phyloP scores from a whole-genome alignment of 176 grass and related monocot species.

The Olyra latifolia region DNA sequence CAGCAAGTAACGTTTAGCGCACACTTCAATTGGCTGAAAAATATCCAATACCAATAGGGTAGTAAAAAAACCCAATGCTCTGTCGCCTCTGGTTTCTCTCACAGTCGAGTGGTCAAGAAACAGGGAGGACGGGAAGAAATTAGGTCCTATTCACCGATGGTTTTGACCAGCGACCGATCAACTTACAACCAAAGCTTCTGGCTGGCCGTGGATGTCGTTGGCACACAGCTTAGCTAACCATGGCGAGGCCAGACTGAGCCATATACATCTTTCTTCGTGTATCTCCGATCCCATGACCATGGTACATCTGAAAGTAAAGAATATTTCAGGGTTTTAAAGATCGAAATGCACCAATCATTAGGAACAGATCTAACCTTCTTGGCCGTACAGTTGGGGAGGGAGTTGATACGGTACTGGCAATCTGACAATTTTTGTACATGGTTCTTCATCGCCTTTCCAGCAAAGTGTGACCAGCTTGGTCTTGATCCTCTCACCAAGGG shows the following conservation, averaged over 20 bases:
- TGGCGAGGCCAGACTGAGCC: conserved; percentile 77
- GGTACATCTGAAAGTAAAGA: conserved; percentile 64
- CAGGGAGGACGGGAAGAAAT: neutral
- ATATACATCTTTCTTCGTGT: conserved; percentile 81
- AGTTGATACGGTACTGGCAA: conserved; percentile 89
- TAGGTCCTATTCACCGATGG: neutral
- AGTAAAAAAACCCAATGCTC: neutral
- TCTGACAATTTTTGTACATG: conserved; percentile 40
- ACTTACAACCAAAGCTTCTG: neutral
- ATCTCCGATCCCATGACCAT: conserved; percentile 93
- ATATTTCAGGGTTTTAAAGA: neutral
- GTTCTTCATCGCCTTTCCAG: conserved; percentile 51
- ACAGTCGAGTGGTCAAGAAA: neutral
- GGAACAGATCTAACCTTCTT: conserved; percentile 47
- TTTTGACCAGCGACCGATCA: neutral
- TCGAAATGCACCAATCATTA: neutral
- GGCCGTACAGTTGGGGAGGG: conserved; percentile 64
- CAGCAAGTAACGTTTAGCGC: neutral
- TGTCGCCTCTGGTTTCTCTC: neutral
- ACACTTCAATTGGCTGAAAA: neutral
- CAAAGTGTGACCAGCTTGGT: conserved; percentile 69
- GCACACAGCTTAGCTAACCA: conserved; percentile 43
- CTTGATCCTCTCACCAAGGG: conserved; percentile 31
- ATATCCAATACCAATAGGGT: neutral
- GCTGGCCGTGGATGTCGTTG: neutral